Evolutionary conservation across 139 green algal species (phyloP).

Genomic region (Chlamydomonas sp.): DNA sequence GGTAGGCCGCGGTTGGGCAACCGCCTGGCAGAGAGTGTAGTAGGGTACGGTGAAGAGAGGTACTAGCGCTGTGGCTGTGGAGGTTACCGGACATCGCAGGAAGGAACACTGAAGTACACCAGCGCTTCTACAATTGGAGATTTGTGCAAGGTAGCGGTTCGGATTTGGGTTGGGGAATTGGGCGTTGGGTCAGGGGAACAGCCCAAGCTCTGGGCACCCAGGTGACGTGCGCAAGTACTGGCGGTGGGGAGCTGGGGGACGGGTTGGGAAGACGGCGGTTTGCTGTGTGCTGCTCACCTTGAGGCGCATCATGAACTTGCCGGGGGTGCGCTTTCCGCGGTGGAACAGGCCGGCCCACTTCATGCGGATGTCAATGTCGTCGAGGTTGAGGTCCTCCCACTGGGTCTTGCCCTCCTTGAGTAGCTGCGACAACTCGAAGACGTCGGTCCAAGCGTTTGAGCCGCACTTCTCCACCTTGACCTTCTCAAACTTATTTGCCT

Average conservation of each 20-base stretch:
- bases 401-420: conserved; percentile 82
- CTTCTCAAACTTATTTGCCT: conserved; percentile 85
- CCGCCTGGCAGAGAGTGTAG: too few species aligned
- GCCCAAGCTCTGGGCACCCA: too few species aligned
- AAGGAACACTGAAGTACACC: too few species aligned
- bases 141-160: too few species aligned
- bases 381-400: conserved; percentile 85
- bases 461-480: conserved; percentile 89
- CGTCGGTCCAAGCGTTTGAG: conserved; percentile 79
- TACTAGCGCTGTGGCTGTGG: too few species aligned
- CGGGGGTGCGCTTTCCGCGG: conserved; percentile 89
- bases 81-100: too few species aligned
- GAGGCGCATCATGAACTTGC: conserved; percentile 98
- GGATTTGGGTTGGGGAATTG: too few species aligned
- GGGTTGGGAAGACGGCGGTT: background rate
- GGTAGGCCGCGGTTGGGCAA: too few species aligned
- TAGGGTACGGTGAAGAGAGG: too few species aligned
- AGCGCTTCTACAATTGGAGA: too few species aligned
- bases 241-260: background rate
- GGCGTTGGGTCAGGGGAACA: too few species aligned
- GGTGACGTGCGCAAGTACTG: too few species aligned
- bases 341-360: conserved; percentile 99
- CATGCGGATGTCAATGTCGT: conserved; percentile 95
- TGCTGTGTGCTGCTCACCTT: conserved; percentile 63
- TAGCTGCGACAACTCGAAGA: conserved; percentile 60